Evolutionary conservation across 805 yeast species (phyloP).

Genomic region (Lipomyces yamanashiensis): DNA sequence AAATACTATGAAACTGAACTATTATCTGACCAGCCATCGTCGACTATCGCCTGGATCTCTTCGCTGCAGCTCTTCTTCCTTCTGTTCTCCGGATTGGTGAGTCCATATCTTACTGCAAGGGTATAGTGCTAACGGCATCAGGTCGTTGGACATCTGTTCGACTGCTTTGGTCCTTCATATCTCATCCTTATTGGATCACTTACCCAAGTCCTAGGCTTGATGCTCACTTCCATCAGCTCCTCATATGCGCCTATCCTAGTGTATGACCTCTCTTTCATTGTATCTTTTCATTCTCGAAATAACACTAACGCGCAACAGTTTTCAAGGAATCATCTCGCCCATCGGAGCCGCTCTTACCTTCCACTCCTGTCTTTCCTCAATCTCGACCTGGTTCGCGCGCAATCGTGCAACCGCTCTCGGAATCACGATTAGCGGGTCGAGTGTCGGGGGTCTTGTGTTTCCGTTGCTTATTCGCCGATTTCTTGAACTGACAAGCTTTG

Average conservation of each 20-base stretch:
- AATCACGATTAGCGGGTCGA: constrained; percentile 55
- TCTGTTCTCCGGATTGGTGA: constrained; percentile 35
- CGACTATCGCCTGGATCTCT: constrained; percentile 45
- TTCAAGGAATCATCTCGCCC: constrained; percentile 56
- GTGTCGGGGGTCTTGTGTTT: constrained; percentile 57
- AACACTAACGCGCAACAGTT: constrained; percentile 57
- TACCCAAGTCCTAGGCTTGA: constrained; percentile 40
- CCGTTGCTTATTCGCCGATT: constrained; percentile 53
- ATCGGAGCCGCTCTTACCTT: constrained; percentile 52
- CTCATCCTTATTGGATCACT: constrained; percentile 36
- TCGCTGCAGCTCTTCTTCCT: constrained; percentile 42
- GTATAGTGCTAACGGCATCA: neutral
- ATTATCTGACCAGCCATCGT: constrained; percentile 34
- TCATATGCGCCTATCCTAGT: constrained; percentile 57
- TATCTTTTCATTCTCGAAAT: constrained; percentile 50
- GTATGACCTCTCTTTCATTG: constrained; percentile 47
- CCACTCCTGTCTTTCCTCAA: constrained; percentile 51
- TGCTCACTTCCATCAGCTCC: constrained; percentile 47
- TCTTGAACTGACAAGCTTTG: constrained; percentile 52
- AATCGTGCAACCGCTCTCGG: constrained; percentile 54
- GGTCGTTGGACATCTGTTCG: constrained; percentile 35
- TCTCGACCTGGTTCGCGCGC: constrained; percentile 53
- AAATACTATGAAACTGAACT: constrained; percentile 39
- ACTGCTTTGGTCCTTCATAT: constrained; percentile 27
- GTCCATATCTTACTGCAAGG: constrained; percentile 6